phyloP scores from a whole-genome alignment of 305 asterid species.

The Petunia hybrid region DNA sequence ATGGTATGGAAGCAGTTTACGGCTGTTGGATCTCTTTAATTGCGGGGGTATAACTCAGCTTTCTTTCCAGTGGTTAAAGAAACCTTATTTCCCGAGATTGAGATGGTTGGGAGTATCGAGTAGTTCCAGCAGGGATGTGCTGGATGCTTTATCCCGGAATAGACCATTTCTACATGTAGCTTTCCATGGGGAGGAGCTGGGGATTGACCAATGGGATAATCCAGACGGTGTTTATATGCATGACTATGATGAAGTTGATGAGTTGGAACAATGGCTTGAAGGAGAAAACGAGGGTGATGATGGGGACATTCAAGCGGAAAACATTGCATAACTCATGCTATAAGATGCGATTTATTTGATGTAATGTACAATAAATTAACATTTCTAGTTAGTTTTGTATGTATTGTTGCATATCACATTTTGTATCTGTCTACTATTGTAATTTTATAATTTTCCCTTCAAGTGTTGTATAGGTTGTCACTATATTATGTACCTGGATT shows the following conservation, averaged over 20 bases:
- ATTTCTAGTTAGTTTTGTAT: not conserved
- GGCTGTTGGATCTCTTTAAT: conserved; percentile 76
- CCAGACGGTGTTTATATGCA: conserved; percentile 57
- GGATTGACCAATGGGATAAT: conserved; percentile 68
- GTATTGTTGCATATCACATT: not conserved
- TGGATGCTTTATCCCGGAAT: conserved; percentile 62
- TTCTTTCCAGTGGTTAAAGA: conserved; percentile 80
- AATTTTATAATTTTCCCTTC: not conserved
- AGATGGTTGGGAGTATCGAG: conserved; percentile 89
- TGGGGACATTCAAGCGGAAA: conserved; percentile 67
- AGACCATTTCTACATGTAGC: conserved; percentile 72
- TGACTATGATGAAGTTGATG: conserved; percentile 80
- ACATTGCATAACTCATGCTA: conserved; percentile 46
- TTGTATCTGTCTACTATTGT: not conserved
- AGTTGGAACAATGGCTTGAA: conserved; percentile 82
- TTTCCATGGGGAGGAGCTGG: conserved; percentile 82
- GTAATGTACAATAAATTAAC: not conserved
- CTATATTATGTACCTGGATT: not conserved
- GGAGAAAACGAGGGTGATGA: conserved; percentile 68
- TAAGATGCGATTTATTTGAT: conserved; percentile 29
- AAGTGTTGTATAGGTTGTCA: not conserved
- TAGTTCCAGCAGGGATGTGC: conserved; percentile 61
- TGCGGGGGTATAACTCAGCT: conserved; percentile 89
- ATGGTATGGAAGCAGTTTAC: conserved; percentile 77
- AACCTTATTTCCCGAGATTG: conserved; percentile 89